Conservation (phyloP, 441 rosid species). For the Viola pubescens region DNA sequence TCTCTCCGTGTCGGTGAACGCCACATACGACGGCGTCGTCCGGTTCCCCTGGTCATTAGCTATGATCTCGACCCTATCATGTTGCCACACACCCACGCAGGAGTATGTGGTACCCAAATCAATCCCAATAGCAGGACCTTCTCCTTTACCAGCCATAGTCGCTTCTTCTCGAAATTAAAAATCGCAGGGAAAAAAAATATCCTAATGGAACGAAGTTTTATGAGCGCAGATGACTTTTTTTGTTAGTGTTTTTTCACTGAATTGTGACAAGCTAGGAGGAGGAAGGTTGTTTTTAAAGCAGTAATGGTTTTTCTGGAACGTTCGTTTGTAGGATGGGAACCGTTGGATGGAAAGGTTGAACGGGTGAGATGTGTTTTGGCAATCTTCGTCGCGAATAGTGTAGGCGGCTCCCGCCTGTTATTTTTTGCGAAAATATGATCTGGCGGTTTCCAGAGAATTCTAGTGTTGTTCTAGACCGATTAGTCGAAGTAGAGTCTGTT, state of each 20-base stretch:
- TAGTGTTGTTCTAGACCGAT: not conserved
- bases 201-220: no score
- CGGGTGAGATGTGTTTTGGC: not conserved
- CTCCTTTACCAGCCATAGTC: constrained; percentile 43
- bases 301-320: constrained; percentile 19
- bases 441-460: constrained; percentile 31
- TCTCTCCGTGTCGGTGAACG: constrained; percentile 48
- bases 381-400: not conserved
- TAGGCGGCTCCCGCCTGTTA: not conserved
- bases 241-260: no score
- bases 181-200: not conserved
- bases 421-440: not conserved
- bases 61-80: constrained; percentile 55
- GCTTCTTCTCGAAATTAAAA: not conserved
- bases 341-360: constrained; percentile 20
- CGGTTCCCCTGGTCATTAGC: constrained; percentile 53
- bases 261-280: no score
- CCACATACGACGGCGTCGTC: constrained; percentile 53
- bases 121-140: constrained; percentile 54
- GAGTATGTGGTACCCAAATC: constrained; percentile 53
- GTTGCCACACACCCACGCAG: constrained; percentile 55
- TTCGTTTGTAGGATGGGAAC: constrained; percentile 9
- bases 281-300: constrained; percentile 11
- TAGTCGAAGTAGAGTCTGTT: no score
- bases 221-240: not conserved